Conservation (phyloP, 495 filamentous ascomycete genomes). For the Hypoxylon intermedium region DNA sequence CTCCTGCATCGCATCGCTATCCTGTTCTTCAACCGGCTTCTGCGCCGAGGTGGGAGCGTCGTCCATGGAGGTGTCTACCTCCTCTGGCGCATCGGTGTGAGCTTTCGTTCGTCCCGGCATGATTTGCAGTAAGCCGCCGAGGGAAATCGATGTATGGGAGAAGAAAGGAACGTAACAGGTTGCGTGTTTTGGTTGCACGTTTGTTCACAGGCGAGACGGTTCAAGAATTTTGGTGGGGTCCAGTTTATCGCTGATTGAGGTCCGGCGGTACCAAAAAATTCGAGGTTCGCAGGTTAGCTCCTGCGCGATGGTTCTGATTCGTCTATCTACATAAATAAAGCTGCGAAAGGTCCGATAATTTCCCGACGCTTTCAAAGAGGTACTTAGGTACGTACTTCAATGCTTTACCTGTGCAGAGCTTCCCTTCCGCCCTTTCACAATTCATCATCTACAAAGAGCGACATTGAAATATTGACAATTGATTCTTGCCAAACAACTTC, state of each 20-base stretch:
- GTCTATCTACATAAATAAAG: neutral
- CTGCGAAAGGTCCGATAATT: neutral
- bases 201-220: constrained; percentile 7
- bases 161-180: neutral
- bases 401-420: no score
- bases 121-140: neutral
- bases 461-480: no score
- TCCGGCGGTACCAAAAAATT: constrained; percentile 29
- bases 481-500: no score
- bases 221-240: constrained; percentile 31
- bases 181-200: neutral
- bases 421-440: no score
- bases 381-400: no score
- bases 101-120: constrained; percentile 48
- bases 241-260: constrained; percentile 13
- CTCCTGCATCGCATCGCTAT: constrained; percentile 33
- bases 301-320: neutral
- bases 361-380: neutral
- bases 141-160: neutral
- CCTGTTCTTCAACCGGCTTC: constrained; percentile 38
- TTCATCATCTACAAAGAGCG: no score
- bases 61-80: constrained; percentile 62
- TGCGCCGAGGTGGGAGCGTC: constrained; percentile 47
- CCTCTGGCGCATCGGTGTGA: constrained; percentile 31
- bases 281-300: no score